Evolutionary conservation across 2,329 filamentous ascomycete genomes (phyloP).

Genomic region (Aureobasidium sp.): DNA sequence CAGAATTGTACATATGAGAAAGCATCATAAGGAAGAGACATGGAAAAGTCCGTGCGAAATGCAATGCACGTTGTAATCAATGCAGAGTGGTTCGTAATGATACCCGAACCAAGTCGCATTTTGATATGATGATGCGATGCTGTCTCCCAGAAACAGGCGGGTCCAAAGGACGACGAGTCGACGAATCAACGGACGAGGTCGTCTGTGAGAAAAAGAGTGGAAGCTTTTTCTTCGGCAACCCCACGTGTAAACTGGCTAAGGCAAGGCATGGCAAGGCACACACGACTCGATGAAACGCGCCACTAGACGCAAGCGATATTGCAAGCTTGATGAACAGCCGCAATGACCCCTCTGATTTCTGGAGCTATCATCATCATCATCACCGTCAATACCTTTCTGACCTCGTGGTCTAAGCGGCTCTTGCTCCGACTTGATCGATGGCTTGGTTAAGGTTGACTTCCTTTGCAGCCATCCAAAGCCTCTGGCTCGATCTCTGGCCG

Average conservation of each 20-base stretch:
- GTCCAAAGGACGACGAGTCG: background rate
- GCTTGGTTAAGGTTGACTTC: slow-evolving; percentile 2
- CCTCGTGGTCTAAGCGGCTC: background rate
- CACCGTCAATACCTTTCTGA: background rate
- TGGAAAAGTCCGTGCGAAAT: slow-evolving; percentile 11
- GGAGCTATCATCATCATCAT: background rate
- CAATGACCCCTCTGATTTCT: slow-evolving; percentile 3
- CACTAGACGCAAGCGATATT: slow-evolving; percentile 13
- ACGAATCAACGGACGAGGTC: slow-evolving; percentile 7
- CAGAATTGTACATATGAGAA: slow-evolving; percentile 11
- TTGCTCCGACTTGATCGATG: background rate
- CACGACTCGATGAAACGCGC: slow-evolving; percentile 12
- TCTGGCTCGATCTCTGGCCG: background rate
- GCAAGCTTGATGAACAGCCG: background rate
- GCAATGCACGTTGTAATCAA: slow-evolving; percentile 13
- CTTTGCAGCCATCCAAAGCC: slow-evolving; percentile 1
- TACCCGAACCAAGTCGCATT: slow-evolving; percentile 5
- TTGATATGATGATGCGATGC: slow-evolving; percentile 8
- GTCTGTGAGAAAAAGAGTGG: background rate
- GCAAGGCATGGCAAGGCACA: slow-evolving; percentile 12
- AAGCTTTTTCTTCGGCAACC: slow-evolving; percentile 13
- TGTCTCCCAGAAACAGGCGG: slow-evolving; percentile 7
- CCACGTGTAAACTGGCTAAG: slow-evolving; percentile 12
- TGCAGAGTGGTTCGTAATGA: slow-evolving; percentile 12
- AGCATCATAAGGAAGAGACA: slow-evolving; percentile 8